Evolutionary conservation across 345 rosid genomes (phyloP), one percentile per base, ranked within the genome.

Genomic region (Brassica nigra): DNA sequence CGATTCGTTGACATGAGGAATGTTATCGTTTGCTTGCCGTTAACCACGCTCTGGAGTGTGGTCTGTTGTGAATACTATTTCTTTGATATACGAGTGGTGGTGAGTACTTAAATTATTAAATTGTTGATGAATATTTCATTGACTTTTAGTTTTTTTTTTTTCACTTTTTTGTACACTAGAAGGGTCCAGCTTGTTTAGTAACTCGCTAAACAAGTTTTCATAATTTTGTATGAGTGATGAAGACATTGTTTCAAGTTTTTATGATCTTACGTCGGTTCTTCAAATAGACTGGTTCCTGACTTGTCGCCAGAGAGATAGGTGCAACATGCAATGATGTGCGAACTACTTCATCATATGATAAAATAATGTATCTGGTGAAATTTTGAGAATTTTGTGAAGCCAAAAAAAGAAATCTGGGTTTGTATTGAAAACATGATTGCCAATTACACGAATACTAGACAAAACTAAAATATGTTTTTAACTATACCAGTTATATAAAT

Each of bases 151-250:
- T 5, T 39, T 10, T 37, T 8, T 8, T 18, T 18, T 18, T 27
- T 61, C 47, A 0, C 55, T 34, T 36, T 55, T 55, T 33, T n/a
- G 57, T 55, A 54, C 20, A 37, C 20, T 3, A 55, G 6, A 57
- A 42, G 12, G 65, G 55, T 33, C 30, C 8, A 63, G 18, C 57
- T 62, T 70, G 81, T 78, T 73, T 79, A 73, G 74, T 68, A 66
- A 1, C 74, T 73, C 82, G 76, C 72, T 78, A 71, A 78, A 78
- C 67, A 71, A 27, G 71, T 23, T 27, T 64, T 37, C 4, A 18
- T 29, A 7, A 6, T 3, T 68, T 11, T 15, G 68, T 20, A 18
- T 18, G 15, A 20, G 23, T 23, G 33, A 65, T 3, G 33, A 74
- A 62, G 15, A 36, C 34, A 66, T 55, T 52, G 72, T 54, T 75